phyloP scores from a whole-genome alignment of 345 rosid species.

The Anacardium occidentale region DNA sequence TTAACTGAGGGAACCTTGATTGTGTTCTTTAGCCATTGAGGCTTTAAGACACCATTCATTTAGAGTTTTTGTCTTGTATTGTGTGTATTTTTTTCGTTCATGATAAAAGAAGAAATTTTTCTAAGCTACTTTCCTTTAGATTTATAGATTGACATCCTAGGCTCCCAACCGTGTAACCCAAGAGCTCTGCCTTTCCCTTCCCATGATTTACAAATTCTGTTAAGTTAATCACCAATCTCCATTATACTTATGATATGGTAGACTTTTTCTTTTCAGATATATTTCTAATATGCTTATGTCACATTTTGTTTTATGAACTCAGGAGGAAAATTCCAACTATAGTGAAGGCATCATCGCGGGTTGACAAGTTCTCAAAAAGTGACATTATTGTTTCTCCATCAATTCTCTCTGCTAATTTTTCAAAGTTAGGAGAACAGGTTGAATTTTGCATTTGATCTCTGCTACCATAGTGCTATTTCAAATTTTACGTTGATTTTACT shows the following conservation, averaged over 20 bases:
- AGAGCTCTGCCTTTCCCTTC: neutral
- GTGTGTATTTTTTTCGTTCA: neutral
- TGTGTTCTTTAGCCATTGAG: neutral
- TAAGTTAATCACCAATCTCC: neutral
- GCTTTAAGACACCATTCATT: neutral
- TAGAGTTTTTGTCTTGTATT: no score
- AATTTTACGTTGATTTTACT: neutral
- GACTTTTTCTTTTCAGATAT: neutral
- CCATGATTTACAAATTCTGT: neutral
- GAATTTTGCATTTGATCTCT: conserved; percentile 10
- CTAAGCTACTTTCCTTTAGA: neutral
- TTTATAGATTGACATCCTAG: neutral
- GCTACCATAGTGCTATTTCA: neutral
- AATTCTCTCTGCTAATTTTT: conserved; percentile 87
- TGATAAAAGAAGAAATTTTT: neutral
- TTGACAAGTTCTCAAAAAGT: conserved; percentile 89
- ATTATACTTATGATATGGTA: neutral
- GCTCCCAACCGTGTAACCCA: no score
- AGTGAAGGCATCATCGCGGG: conserved; percentile 83
- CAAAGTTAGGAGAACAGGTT: conserved; percentile 95
- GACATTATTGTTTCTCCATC: conserved; percentile 93
- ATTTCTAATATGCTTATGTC: conserved; percentile 14
- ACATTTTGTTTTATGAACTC: conserved; percentile 13
- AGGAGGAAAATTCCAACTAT: conserved; percentile 53
- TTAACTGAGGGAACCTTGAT: neutral